Evolutionary conservation across 257 asterid genomes (phyloP).

Genomic region (Gentiana macrophylla): DNA sequence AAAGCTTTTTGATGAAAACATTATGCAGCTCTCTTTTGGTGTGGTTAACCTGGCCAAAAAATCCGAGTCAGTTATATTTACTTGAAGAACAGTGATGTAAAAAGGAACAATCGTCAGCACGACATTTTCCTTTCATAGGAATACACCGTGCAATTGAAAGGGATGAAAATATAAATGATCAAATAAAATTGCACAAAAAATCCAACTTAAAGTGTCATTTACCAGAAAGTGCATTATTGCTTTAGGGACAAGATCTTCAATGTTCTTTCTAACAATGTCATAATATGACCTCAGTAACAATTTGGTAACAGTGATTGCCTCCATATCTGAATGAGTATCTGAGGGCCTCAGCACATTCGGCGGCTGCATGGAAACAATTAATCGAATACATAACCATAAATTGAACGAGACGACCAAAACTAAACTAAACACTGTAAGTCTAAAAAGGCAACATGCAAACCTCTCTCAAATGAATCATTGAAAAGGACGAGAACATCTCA

Average conservation of each 20-base stretch:
- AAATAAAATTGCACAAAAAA: background rate
- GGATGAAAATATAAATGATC: too few relatives aligned
- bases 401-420: background rate
- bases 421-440: background rate
- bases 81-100: too few relatives aligned
- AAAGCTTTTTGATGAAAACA: conserved; percentile 55
- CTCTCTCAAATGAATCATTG: conserved; percentile 80
- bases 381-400: background rate
- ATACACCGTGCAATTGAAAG: too few relatives aligned
- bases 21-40: conserved; percentile 90
- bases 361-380: conserved; percentile 39
- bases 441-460: conserved; percentile 20
- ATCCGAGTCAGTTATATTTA: background rate
- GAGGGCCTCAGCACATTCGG: conserved; percentile 74
- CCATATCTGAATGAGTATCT: conserved; percentile 64
- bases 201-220: conserved; percentile 10
- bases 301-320: conserved; percentile 51
- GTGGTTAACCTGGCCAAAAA: conserved; percentile 57
- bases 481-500: conserved; percentile 32
- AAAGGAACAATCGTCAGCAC: too few relatives aligned
- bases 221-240: conserved; percentile 97
- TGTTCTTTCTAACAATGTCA: conserved; percentile 73
- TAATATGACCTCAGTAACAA: conserved; percentile 67
- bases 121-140: too few relatives aligned
- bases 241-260: conserved; percentile 75